A percentile compares a stretch with the other conserved stretches of the same genome.
These are phyloP conservation scores for Cochlearia excelsa DNA, from an alignment of 345 rosid species.

Conservation along the genomic window DNA sequence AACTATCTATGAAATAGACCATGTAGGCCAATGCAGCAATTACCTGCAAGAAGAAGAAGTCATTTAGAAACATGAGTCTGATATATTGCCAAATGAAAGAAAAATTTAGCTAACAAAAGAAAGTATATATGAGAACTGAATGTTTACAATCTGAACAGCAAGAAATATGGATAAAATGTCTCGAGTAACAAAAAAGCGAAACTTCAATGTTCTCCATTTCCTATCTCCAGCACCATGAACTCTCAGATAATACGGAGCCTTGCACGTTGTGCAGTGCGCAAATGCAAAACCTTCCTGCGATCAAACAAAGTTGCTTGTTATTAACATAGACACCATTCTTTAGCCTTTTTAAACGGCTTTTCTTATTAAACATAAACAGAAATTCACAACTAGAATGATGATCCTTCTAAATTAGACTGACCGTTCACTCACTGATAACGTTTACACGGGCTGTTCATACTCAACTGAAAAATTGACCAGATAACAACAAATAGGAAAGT, in stretches of 20 bases:
- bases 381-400: background rate
- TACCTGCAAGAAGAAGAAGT: slow-evolving; percentile 50
- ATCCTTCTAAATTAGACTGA: background rate
- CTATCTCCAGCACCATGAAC: slow-evolving; percentile 96
- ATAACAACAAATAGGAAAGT: background rate
- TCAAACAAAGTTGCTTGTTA: background rate
- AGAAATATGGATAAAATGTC: slow-evolving; percentile 87
- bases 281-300: slow-evolving; percentile 98
- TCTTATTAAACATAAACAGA: background rate
- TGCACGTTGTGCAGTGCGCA: slow-evolving; percentile 99
- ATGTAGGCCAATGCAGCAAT: slow-evolving; percentile 85
- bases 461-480: slow-evolving; percentile 1
- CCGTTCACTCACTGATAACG: background rate
- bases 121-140: slow-evolving; percentile 9
- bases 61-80: background rate
- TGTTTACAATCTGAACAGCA: slow-evolving; percentile 84
- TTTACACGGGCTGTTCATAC: no score
- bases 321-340: background rate
- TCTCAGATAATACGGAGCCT: slow-evolving; percentile 94
- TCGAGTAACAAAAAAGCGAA: slow-evolving; percentile 97
- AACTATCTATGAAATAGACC: slow-evolving; percentile 71
- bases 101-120: background rate
- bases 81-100: slow-evolving; percentile 8
- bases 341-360: background rate
- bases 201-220: slow-evolving; percentile 93